phyloP scores from a whole-genome alignment of 208 protist genomes.

The Zelonia costaricensis region DNA sequence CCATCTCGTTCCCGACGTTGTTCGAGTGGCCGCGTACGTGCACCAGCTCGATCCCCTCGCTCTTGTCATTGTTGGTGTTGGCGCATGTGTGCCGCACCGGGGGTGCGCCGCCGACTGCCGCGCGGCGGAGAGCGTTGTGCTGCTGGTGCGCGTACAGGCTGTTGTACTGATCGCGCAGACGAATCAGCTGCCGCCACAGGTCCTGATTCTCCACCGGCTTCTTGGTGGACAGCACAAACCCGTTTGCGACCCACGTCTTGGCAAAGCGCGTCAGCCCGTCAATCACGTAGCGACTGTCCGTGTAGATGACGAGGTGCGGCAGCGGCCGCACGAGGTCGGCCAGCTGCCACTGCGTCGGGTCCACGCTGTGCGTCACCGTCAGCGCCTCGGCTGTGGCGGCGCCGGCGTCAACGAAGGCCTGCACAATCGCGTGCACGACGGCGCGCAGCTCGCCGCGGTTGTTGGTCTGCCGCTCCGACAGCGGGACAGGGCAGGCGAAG shows the following conservation, averaged over 20 bases:
- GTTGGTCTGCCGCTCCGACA: slow-evolving; percentile 76
- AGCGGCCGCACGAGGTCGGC: slow-evolving; percentile 21
- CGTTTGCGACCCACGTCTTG: slow-evolving; percentile 55
- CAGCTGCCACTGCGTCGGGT: slow-evolving; percentile 4
- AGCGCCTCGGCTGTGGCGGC: background rate
- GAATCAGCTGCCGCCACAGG: slow-evolving; percentile 57
- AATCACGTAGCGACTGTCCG: slow-evolving; percentile 82
- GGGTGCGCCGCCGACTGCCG: background rate
- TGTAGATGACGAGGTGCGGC: slow-evolving; percentile 55
- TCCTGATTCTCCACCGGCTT: slow-evolving; percentile 64
- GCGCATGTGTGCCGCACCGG: slow-evolving; percentile 14
- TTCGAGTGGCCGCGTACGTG: slow-evolving; percentile 76
- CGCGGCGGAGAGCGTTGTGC: slow-evolving; percentile 1
- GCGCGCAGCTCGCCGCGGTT: slow-evolving; percentile 82
- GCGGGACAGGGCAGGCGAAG: slow-evolving; percentile 60
- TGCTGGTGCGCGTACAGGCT: slow-evolving; percentile 44
- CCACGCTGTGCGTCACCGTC: slow-evolving; percentile 6
- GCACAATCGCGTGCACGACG: slow-evolving; percentile 73
- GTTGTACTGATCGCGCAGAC: slow-evolving; percentile 46
- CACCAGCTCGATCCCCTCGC: slow-evolving; percentile 44
- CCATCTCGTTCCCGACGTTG: slow-evolving; percentile 75
- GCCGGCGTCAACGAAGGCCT: slow-evolving; percentile 39
- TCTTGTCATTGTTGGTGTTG: slow-evolving; percentile 36
- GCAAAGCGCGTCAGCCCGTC: slow-evolving; percentile 58
- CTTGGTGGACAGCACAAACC: slow-evolving; percentile 49